phyloP scores from a whole-genome alignment of 805 yeast genomes.

The Lipomyces anomalus region DNA sequence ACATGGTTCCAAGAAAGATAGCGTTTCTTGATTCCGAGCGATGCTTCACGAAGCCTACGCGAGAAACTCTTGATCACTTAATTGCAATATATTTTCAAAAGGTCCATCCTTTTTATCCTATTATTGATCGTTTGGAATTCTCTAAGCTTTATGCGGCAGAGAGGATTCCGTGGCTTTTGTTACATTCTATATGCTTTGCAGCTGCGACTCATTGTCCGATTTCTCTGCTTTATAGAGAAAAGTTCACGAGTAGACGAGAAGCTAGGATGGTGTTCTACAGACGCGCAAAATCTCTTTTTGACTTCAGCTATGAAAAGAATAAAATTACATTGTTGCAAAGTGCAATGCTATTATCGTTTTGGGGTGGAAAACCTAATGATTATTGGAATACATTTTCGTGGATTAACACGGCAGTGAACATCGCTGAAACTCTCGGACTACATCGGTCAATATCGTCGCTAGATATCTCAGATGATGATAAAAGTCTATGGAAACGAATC shows the following conservation, averaged over 20 bases:
- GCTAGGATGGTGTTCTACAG: conserved; percentile 15
- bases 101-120: not conserved
- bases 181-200: conserved; percentile 17
- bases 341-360: conserved; percentile 14
- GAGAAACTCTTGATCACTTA: not conserved
- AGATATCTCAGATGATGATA: conserved; percentile 10
- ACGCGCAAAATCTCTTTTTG: conserved; percentile 17
- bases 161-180: conserved; percentile 10
- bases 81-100: not conserved
- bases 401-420: conserved; percentile 16
- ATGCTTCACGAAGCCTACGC: conserved; percentile 2
- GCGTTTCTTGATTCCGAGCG: conserved; percentile 5
- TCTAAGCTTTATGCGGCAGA: conserved; percentile 3
- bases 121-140: conserved; percentile 8
- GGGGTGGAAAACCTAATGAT: conserved; percentile 18
- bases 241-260: conserved; percentile 9
- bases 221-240: not conserved
- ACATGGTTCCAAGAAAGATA: conserved; percentile 9
- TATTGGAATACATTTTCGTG: conserved; percentile 20
- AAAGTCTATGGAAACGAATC: conserved; percentile 5
- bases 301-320: conserved; percentile 16
- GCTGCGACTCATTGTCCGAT: conserved; percentile 11
- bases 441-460: conserved; percentile 1
- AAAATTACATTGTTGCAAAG: conserved; percentile 7
- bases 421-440: conserved; percentile 21